Evolutionary conservation across 306 rosid species (phyloP).

Genomic region (Erythrophleum fordii): DNA sequence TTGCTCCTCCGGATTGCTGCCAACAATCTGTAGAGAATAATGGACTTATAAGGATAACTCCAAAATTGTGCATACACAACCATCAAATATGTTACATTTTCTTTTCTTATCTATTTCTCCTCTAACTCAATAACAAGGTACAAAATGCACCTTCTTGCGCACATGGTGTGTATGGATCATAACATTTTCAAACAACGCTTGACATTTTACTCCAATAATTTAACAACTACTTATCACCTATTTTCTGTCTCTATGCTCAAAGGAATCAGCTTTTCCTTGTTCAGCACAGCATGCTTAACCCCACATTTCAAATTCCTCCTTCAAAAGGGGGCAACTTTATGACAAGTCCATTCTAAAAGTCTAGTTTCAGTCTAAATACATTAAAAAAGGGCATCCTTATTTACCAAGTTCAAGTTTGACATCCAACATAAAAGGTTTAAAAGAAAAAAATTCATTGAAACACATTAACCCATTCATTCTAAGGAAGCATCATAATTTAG

Average conservation of each 20-base stretch:
- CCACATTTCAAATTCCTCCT: slow-evolving; percentile 26
- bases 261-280: not conserved
- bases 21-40: slow-evolving; percentile 68
- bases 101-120: not conserved
- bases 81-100: not conserved
- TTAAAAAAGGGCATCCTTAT: not conserved
- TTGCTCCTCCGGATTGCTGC: slow-evolving; percentile 85
- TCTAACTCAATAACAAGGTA: slow-evolving; percentile 13
- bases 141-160: not conserved
- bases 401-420: not conserved
- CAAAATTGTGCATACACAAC: not conserved
- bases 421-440: not conserved
- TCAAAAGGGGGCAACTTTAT: not conserved
- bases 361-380: slow-evolving; percentile 4
- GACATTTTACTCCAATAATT: slow-evolving; percentile 27
- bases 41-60: slow-evolving; percentile 5
- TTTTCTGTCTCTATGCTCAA: not conserved
- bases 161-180: slow-evolving; percentile 13
- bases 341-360: slow-evolving; percentile 2
- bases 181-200: not conserved
- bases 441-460: not conserved
- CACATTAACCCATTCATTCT: not conserved
- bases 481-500: not conserved
- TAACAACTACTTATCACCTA: not conserved
- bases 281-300: not conserved